Conservation (phyloP, 2,329 filamentous ascomycete species). For the Apiospora hydei region DNA sequence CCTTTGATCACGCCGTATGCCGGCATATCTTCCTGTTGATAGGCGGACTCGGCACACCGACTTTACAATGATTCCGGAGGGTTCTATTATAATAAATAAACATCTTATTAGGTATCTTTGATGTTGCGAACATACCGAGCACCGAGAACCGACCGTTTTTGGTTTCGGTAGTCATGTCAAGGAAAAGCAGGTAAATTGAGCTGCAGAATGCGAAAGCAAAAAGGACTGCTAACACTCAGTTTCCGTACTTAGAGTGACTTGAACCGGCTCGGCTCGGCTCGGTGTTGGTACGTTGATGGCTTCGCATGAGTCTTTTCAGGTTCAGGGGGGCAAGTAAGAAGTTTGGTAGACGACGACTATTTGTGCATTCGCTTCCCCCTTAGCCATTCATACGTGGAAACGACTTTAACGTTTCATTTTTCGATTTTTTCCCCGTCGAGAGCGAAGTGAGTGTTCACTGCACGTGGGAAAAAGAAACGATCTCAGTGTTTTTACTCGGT, state of each 20-base stretch:
- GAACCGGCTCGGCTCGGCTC: slow-evolving; percentile 1
- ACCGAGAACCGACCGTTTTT: not conserved
- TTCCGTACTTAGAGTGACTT: not conserved
- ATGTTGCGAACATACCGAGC: not conserved
- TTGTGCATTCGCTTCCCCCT: not conserved
- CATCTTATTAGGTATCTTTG: not conserved
- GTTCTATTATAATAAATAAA: not conserved
- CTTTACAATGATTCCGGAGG: not conserved
- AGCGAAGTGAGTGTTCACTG: not conserved
- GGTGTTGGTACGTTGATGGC: not conserved
- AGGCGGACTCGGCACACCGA: slow-evolving; percentile 13
- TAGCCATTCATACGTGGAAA: not conserved
- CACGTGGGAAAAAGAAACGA: not conserved
- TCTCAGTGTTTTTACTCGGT: not conserved
- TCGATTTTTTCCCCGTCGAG: not conserved
- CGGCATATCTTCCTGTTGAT: not conserved
- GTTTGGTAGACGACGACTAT: not conserved
- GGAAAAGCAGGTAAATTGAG: not conserved
- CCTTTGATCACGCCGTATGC: not conserved
- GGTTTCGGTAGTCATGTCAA: too few species aligned
- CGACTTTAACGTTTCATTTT: not conserved
- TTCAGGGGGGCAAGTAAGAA: not conserved
- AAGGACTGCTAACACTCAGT: not conserved
- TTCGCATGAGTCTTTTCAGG: not conserved
- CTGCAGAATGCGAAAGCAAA: not conserved